These are phyloP conservation scores for Prunus yedoensis DNA, from an alignment of 331 rosid species.

Conservation along the genomic window DNA sequence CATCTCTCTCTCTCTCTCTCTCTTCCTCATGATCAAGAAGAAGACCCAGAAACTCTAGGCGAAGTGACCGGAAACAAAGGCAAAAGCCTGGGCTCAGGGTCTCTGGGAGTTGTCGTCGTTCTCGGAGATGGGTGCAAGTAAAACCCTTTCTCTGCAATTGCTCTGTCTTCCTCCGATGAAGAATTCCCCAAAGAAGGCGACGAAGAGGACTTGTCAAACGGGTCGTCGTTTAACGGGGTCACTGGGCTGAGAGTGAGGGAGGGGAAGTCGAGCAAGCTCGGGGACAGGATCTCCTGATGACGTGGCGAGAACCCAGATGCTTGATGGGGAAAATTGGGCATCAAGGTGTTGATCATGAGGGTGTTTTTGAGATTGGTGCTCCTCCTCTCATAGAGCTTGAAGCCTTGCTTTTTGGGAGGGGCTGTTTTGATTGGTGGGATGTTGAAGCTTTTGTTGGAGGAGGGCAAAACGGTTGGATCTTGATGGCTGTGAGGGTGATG, in stretches of 20 bases:
- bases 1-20: neutral
- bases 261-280: conserved; percentile 79
- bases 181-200: conserved; percentile 81
- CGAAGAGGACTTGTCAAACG: conserved; percentile 62
- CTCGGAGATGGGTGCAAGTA: conserved; percentile 80
- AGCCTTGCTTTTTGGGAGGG: conserved; percentile 67
- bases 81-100: conserved; percentile 67
- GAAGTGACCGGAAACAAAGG: conserved; percentile 80
- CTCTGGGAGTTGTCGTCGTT: conserved; percentile 57
- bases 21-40: conserved; percentile 38
- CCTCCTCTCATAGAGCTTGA: conserved; percentile 90
- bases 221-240: conserved; percentile 70
- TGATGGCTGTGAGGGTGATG: conserved; percentile 28
- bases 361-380: conserved; percentile 65
- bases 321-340: conserved; percentile 56
- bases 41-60: conserved; percentile 74
- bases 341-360: conserved; percentile 79
- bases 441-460: conserved; percentile 43
- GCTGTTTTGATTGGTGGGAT: conserved; percentile 74
- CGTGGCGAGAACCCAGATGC: conserved; percentile 69
- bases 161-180: conserved; percentile 77
- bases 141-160: conserved; percentile 90
- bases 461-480: conserved; percentile 5
- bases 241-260: conserved; percentile 89
- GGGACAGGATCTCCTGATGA: conserved; percentile 72